These are phyloP conservation scores for Lactarius sp. DNA, from an alignment of 768 basidiomycete genomes.

Conservation along the genomic window DNA sequence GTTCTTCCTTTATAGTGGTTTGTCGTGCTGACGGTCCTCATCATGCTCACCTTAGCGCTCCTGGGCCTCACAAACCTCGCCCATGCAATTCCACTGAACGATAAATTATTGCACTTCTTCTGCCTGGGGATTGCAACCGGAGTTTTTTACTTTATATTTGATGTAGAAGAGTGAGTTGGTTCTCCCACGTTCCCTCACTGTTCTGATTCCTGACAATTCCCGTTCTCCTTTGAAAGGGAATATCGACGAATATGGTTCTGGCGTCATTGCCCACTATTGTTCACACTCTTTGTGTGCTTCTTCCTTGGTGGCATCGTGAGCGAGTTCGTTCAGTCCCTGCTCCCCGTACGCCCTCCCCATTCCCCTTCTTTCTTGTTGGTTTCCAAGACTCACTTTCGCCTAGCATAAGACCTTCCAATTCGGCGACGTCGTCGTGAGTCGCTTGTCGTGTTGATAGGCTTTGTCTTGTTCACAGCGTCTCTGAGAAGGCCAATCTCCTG, in stretches of 20 bases:
- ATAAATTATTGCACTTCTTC: slow-evolving; percentile 75
- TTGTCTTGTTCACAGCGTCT: neutral
- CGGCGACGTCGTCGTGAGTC: slow-evolving; percentile 64
- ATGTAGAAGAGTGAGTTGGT: slow-evolving; percentile 74
- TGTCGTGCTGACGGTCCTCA: slow-evolving; percentile 57
- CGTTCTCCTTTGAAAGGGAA: slow-evolving; percentile 41
- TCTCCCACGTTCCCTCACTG: slow-evolving; percentile 2
- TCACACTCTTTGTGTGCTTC: slow-evolving; percentile 66
- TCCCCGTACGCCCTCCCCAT: slow-evolving; percentile 48
- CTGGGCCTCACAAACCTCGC: slow-evolving; percentile 74
- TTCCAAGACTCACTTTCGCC: neutral
- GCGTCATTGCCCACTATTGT: slow-evolving; percentile 65
- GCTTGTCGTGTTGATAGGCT: neutral
- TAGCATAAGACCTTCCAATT: slow-evolving; percentile 70
- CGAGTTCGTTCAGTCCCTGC: slow-evolving; percentile 73
- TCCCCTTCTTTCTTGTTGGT: neutral
- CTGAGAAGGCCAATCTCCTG: slow-evolving; percentile 64
- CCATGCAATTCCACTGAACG: slow-evolving; percentile 61
- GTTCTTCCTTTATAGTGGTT: slow-evolving; percentile 58
- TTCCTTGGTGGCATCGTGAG: slow-evolving; percentile 77
- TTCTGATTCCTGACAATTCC: neutral
- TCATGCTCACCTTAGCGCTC: slow-evolving; percentile 67
- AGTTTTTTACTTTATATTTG: slow-evolving; percentile 83
- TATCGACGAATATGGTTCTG: slow-evolving; percentile 84
- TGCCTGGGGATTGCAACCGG: slow-evolving; percentile 72